Evolutionary conservation across 495 filamentous ascomycete species (phyloP).

Genomic region (Pyrenopolyporus hunteri): DNA sequence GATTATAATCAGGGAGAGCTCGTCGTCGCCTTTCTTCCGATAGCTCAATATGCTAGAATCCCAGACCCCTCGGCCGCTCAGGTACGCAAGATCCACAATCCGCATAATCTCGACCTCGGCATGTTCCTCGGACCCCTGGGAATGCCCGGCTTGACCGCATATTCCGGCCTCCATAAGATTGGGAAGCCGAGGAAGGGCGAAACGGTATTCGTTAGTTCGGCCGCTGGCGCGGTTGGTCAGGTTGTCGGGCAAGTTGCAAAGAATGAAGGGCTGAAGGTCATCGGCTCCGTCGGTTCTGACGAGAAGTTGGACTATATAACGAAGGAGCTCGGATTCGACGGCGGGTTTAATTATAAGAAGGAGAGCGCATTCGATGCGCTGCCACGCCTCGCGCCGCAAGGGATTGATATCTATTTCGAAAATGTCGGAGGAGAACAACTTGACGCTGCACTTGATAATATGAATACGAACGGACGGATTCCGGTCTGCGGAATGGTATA

Average conservation of each 20-base stretch:
- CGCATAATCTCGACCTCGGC: constrained; percentile 66
- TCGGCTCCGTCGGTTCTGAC: constrained; percentile 71
- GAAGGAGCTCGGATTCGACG: constrained; percentile 71
- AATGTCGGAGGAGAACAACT: constrained; percentile 92
- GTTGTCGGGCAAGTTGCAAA: constrained; percentile 86
- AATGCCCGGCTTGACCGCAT: constrained; percentile 89
- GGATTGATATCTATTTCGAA: constrained; percentile 94
- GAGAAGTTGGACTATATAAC: constrained; percentile 71
- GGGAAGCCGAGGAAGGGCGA: constrained; percentile 86
- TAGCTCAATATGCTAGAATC: constrained; percentile 67
- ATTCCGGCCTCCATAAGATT: constrained; percentile 79
- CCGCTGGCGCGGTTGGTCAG: constrained; percentile 83
- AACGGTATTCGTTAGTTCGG: constrained; percentile 84
- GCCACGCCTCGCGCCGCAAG: constrained; percentile 74
- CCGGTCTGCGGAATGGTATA: constrained; percentile 60
- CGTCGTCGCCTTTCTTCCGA: constrained; percentile 62
- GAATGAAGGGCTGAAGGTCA: constrained; percentile 83
- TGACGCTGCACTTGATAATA: constrained; percentile 71
- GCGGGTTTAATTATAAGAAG: constrained; percentile 73
- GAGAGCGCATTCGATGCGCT: constrained; percentile 73
- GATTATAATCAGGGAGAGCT: constrained; percentile 71
- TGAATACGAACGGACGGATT: constrained; percentile 77
- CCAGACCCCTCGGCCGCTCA: constrained; percentile 36
- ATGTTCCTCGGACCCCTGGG: constrained; percentile 76
- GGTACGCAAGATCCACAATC: constrained; percentile 61